Conservation (phyloP, 306 rosid species). For the Abrus precatorius region DNA sequence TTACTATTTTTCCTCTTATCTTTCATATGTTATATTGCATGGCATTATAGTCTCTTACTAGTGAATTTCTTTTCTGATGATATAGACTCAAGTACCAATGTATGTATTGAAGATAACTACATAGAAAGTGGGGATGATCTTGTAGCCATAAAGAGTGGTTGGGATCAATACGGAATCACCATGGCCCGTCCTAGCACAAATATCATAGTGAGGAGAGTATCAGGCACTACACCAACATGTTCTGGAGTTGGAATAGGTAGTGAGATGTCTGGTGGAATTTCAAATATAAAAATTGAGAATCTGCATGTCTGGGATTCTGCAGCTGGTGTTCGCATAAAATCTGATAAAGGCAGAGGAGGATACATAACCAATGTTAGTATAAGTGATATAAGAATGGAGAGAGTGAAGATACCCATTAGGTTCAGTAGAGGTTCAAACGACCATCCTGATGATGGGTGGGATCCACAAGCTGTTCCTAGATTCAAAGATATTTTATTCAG, state of each 20-base stretch:
- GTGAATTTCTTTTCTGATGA: slow-evolving; percentile 35
- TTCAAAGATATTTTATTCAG: slow-evolving; percentile 70
- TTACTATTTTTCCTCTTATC: background rate
- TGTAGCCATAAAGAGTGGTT: slow-evolving; percentile 94
- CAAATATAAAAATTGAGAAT: slow-evolving; percentile 77
- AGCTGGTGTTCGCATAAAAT: slow-evolving; percentile 84
- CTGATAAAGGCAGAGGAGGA: slow-evolving; percentile 94
- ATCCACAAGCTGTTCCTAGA: slow-evolving; percentile 86
- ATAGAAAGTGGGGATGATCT: slow-evolving; percentile 98
- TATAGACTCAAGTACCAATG: slow-evolving; percentile 83
- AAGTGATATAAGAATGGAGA: slow-evolving; percentile 72
- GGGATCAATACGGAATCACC: slow-evolving; percentile 94
- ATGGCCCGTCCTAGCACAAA: slow-evolving; percentile 80
- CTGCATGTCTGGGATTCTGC: slow-evolving; percentile 92
- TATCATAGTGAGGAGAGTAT: slow-evolving; percentile 81
- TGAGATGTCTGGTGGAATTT: slow-evolving; percentile 96
- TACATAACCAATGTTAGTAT: slow-evolving; percentile 70
- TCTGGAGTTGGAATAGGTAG: slow-evolving; percentile 98
- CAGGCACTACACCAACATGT: slow-evolving; percentile 96
- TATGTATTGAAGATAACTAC: slow-evolving; percentile 94
- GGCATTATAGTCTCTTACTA: background rate
- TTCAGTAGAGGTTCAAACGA: slow-evolving; percentile 92
- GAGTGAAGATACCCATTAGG: slow-evolving; percentile 85
- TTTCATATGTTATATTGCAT: slow-evolving; percentile 22
- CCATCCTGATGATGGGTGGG: slow-evolving; percentile 94